Percentiles rank a stretch among this genome's conserved stretches.
Conservation (phyloP, 306 rosid species). For the Vicia faba region DNA sequence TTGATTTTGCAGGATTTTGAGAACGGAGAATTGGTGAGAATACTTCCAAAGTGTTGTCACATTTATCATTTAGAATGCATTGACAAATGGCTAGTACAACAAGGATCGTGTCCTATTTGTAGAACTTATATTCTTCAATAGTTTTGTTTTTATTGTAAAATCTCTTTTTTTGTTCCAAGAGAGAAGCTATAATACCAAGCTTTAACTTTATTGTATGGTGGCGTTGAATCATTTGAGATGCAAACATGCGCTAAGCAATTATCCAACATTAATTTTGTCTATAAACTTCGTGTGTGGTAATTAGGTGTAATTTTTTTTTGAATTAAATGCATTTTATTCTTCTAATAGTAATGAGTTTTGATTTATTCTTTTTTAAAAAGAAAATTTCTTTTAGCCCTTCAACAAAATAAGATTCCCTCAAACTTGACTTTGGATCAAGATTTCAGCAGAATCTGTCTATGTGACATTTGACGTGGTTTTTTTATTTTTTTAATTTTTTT, state of each 20-base stretch:
- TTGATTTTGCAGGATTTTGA: slow-evolving; percentile 44
- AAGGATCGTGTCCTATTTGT: slow-evolving; percentile 52
- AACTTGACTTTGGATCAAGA: too few species aligned
- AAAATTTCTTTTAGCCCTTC: too few species aligned
- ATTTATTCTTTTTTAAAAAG: too few species aligned
- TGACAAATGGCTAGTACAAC: slow-evolving; percentile 49
- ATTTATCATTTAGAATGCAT: slow-evolving; percentile 47
- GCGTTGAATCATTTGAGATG: neutral
- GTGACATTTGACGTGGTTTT: too few species aligned
- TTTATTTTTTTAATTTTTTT: too few species aligned
- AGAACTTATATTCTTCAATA: slow-evolving; percentile 40
- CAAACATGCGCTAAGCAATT: neutral
- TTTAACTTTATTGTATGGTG: neutral
- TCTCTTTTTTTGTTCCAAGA: neutral
- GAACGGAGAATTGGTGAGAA: slow-evolving; percentile 46
- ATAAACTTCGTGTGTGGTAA: too few species aligned
- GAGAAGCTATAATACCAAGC: too few species aligned
- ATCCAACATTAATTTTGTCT: neutral
- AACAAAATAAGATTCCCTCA: too few species aligned
- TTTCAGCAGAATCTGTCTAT: too few species aligned
- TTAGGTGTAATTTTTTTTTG: too few species aligned
- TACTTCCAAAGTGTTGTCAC: slow-evolving; percentile 50
- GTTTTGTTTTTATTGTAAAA: neutral
- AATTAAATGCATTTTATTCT: too few species aligned
- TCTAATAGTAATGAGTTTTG: too few species aligned